Percentiles rank a stretch among this genome's conserved stretches.
Conservation (phyloP, 202 grass and related monocot species). For the Eragrostis tef region DNA sequence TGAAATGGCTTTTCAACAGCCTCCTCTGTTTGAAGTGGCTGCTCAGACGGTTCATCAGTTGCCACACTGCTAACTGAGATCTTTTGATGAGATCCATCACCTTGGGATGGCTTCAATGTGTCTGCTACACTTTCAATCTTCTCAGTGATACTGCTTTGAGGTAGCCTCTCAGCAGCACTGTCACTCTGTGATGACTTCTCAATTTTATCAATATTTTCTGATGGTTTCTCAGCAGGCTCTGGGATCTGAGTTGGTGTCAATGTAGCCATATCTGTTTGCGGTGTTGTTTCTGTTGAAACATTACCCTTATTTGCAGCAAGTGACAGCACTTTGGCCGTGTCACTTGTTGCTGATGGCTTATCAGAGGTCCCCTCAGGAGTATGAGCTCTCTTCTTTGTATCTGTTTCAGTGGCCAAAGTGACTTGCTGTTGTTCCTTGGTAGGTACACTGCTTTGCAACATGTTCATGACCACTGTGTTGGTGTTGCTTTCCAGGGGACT, state of each 20-base stretch:
- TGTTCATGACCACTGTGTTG: neutral
- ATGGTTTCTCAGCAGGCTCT: slow-evolving; percentile 22
- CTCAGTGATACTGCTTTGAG: slow-evolving; percentile 20
- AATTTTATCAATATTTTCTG: slow-evolving; percentile 28
- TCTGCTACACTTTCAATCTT: slow-evolving; percentile 14
- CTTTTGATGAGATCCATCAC: slow-evolving; percentile 17
- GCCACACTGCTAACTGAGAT: neutral
- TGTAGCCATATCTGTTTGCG: slow-evolving; percentile 8
- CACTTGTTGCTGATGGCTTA: slow-evolving; percentile 15
- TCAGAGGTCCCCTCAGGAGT: slow-evolving; percentile 34
- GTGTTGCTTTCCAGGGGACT: neutral
- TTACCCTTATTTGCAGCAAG: slow-evolving; percentile 18
- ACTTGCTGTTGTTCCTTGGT: slow-evolving; percentile 34
- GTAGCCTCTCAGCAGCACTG: slow-evolving; percentile 33
- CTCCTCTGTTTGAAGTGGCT: slow-evolving; percentile 47
- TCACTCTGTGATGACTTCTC: slow-evolving; percentile 38
- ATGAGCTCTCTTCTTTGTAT: slow-evolving; percentile 31
- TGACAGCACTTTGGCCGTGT: neutral
- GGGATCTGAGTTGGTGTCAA: slow-evolving; percentile 16
- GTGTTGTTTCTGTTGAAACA: slow-evolving; percentile 32
- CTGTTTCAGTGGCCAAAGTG: slow-evolving; percentile 39
- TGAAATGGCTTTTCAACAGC: slow-evolving; percentile 40
- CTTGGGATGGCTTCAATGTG: slow-evolving; percentile 35
- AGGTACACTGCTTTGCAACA: slow-evolving; percentile 31
- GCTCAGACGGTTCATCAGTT: slow-evolving; percentile 41